Percentiles rank a stretch among this genome's conserved stretches.
These are phyloP conservation scores for Leptomonas pyrrhocoris DNA, from an alignment of 208 protist genomes.

Conservation along the genomic window DNA sequence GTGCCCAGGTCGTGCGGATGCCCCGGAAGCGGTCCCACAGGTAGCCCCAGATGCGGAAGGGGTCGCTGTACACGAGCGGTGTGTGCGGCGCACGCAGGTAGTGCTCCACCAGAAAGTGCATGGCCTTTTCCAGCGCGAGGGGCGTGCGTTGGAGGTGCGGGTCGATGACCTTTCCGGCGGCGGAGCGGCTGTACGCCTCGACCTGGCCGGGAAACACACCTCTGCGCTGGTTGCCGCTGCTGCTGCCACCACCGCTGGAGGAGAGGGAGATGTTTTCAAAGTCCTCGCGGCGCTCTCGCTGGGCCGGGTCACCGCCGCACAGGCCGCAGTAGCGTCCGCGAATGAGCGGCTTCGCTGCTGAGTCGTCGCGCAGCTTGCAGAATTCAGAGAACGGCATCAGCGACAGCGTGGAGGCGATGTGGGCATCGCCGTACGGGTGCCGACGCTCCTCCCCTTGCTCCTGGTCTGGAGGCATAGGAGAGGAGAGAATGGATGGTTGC, in stretches of 20 bases:
- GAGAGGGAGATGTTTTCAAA: constrained; percentile 40
- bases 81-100: constrained; percentile 79
- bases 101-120: constrained; percentile 88
- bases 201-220: constrained; percentile 32
- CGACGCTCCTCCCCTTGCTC: not conserved
- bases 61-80: constrained; percentile 53
- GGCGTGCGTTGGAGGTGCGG: constrained; percentile 55
- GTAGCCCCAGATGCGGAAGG: constrained; percentile 80
- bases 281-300: constrained; percentile 44
- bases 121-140: constrained; percentile 76
- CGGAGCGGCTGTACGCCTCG: constrained; percentile 74
- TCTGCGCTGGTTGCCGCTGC: constrained; percentile 3
- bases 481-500: constrained; percentile 2
- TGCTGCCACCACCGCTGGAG: not conserved
- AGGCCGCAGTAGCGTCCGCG: constrained; percentile 60
- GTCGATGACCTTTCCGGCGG: constrained; percentile 67
- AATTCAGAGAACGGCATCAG: constrained; percentile 49
- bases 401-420: constrained; percentile 47
- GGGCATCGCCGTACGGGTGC: constrained; percentile 32
- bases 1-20: constrained; percentile 76
- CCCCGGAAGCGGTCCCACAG: constrained; percentile 86
- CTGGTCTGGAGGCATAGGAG: not conserved
- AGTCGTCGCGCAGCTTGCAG: constrained; percentile 47
- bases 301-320: constrained; percentile 54
- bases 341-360: constrained; percentile 30